phyloP scores from a whole-genome alignment of 2,329 filamentous ascomycete species.

The Diaporthe citrichinensis region DNA sequence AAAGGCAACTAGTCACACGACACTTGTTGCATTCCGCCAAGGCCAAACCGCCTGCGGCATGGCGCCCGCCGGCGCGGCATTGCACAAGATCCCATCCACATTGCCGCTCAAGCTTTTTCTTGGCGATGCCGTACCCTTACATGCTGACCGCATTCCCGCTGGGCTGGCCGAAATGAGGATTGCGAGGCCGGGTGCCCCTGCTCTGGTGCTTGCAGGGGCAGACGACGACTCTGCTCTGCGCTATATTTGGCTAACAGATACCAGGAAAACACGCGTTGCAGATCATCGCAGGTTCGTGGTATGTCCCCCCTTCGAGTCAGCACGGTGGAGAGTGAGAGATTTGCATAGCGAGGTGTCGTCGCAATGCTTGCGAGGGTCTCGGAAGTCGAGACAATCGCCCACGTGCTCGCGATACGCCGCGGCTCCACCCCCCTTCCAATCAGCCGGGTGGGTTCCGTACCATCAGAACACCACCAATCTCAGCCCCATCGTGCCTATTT shows the following conservation, averaged over 20 bases:
- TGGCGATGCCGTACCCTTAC: constrained; percentile 12
- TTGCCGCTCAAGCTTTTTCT: constrained; percentile 15
- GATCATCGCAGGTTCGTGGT: neutral
- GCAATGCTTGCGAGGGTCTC: neutral
- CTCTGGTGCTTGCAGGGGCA: neutral
- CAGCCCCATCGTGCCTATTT: neutral
- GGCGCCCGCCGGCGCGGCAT: constrained; percentile 11
- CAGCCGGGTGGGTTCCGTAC: neutral
- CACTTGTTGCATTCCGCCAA: constrained; percentile 23
- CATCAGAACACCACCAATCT: neutral
- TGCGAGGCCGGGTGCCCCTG: constrained; percentile 11
- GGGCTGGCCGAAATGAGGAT: constrained; percentile 5
- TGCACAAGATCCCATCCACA: constrained; percentile 2
- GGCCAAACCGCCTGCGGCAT: neutral
- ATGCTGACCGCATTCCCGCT: constrained; percentile 1
- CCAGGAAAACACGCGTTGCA: neutral
- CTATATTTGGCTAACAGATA: constrained; percentile 13
- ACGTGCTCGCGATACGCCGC: neutral
- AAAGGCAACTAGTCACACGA: constrained; percentile 1
- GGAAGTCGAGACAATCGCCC: neutral
- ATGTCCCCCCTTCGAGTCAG: neutral
- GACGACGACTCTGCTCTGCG: neutral
- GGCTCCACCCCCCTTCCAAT: neutral
- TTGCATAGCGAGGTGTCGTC: neutral
- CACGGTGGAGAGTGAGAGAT: neutral